phyloP scores from a whole-genome alignment of 345 rosid species.

The Passiflora organensis region DNA sequence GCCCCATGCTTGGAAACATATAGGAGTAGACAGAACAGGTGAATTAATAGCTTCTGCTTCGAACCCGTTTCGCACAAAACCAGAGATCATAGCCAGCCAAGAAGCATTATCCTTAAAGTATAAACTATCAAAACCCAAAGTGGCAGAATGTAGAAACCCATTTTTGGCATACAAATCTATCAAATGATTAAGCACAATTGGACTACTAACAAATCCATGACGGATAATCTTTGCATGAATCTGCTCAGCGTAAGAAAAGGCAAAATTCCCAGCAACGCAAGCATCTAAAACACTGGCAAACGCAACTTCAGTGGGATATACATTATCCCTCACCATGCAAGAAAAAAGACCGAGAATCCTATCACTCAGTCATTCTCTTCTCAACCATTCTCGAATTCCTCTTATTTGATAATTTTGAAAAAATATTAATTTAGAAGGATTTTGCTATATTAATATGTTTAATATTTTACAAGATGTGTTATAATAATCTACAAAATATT shows the following conservation, averaged over 20 bases:
- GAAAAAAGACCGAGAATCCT: slow-evolving; percentile 30
- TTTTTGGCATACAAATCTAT: slow-evolving; percentile 63
- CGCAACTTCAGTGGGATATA: slow-evolving; percentile 40
- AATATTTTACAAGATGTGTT: no score
- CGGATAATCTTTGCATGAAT: slow-evolving; percentile 61
- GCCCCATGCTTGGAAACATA: slow-evolving; percentile 71
- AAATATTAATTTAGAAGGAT: no score
- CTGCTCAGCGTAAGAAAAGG: slow-evolving; percentile 37
- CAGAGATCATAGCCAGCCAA: slow-evolving; percentile 82
- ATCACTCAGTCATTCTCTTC: no score
- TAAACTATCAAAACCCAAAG: slow-evolving; percentile 52
- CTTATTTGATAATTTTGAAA: no score
- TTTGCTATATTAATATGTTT: background rate
- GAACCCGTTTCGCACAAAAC: slow-evolving; percentile 56
- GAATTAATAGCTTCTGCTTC: slow-evolving; percentile 57
- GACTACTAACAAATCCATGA: slow-evolving; percentile 46
- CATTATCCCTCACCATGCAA: slow-evolving; percentile 41
- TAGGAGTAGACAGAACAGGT: slow-evolving; percentile 60
- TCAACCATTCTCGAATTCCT: no score
- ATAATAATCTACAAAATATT: no score
- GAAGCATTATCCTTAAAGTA: slow-evolving; percentile 57
- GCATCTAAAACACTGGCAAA: slow-evolving; percentile 44
- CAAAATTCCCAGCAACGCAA: slow-evolving; percentile 30
- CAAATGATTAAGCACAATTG: slow-evolving; percentile 53
- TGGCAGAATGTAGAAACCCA: slow-evolving; percentile 46